A percentile compares a stretch with the other conserved stretches of the same genome.
These are phyloP conservation scores for Wickerhamomyces tratensis DNA, from an alignment of 805 yeast species.

Conservation along the genomic window DNA sequence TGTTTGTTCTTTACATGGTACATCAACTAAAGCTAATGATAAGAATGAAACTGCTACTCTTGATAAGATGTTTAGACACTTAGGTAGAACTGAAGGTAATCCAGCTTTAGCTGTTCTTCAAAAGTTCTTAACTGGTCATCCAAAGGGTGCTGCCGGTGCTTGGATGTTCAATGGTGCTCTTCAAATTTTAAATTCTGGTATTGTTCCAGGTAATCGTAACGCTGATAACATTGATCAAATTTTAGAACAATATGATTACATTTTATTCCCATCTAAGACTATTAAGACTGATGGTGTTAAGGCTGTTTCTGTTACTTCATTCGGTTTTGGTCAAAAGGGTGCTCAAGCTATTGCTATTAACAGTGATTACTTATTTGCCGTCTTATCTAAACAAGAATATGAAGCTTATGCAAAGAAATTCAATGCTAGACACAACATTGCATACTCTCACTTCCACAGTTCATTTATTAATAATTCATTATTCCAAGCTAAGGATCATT, in stretches of 20 bases:
- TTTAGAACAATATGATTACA: conserved; percentile 76
- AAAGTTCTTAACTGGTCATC: conserved; percentile 98
- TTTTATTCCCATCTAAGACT: conserved; percentile 89
- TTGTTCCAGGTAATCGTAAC: conserved; percentile 97
- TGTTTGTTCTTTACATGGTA: conserved; percentile 98
- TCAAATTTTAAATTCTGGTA: conserved; percentile 84
- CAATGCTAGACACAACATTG: conserved; percentile 69
- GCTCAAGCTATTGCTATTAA: conserved; percentile 89
- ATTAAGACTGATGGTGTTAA: conserved; percentile 94
- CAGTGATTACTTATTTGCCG: conserved; percentile 87
- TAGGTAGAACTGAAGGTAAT: conserved; percentile 96
- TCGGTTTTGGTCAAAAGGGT: conserved; percentile 99
- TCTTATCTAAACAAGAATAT: conserved; percentile 64
- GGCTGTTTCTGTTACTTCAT: conserved; percentile 94
- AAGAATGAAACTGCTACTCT: conserved; percentile 94
- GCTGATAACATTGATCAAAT: conserved; percentile 91
- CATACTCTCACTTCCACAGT: conserved; percentile 92
- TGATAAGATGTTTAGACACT: conserved; percentile 85
- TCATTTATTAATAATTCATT: conserved; percentile 85
- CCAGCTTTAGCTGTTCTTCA: conserved; percentile 98
- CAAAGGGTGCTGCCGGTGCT: conserved; percentile 99
- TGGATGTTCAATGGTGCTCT: conserved; percentile 99
- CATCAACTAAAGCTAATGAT: conserved; percentile 97
- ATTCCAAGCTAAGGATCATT: conserved; percentile 86
- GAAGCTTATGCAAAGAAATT: conserved; percentile 66